phyloP scores from a whole-genome alignment of 305 asterid genomes.

The Fraxinus sp. region DNA sequence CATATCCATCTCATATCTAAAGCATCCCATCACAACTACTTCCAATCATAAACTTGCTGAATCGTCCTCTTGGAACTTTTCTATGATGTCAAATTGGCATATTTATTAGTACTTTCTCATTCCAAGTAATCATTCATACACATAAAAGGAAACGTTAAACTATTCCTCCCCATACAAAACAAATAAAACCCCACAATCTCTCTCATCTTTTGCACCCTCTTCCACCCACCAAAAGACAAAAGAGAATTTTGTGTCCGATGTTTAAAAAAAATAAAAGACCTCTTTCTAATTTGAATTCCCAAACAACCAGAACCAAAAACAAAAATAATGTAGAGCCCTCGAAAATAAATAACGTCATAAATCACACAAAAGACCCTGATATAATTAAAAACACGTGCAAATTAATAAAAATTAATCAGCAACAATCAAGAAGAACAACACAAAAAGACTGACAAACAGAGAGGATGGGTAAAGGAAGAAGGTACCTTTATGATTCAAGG shows the following conservation, averaged over 20 bases:
- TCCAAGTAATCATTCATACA: background rate
- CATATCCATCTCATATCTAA: background rate
- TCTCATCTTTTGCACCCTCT: background rate
- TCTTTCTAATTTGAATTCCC: background rate
- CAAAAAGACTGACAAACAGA: background rate
- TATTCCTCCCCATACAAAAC: background rate
- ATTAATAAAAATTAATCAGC: background rate
- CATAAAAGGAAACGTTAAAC: background rate
- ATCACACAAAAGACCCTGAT: background rate
- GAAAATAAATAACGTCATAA: background rate
- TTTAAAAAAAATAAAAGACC: background rate
- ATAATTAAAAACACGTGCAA: background rate
- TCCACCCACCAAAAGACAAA: background rate
- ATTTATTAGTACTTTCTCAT: background rate
- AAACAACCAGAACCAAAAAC: background rate
- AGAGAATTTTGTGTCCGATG: background rate
- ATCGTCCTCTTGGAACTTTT: background rate
- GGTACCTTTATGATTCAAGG: constrained; percentile 66
- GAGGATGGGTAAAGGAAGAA: background rate
- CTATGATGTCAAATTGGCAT: background rate
- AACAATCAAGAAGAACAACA: constrained; percentile 9
- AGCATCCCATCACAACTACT: background rate
- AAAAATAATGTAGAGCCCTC: background rate
- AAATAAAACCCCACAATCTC: background rate
- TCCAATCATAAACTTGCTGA: background rate